Conservation (phyloP, 2,329 filamentous ascomycete genomes). For the Calonectria naviculata region DNA sequence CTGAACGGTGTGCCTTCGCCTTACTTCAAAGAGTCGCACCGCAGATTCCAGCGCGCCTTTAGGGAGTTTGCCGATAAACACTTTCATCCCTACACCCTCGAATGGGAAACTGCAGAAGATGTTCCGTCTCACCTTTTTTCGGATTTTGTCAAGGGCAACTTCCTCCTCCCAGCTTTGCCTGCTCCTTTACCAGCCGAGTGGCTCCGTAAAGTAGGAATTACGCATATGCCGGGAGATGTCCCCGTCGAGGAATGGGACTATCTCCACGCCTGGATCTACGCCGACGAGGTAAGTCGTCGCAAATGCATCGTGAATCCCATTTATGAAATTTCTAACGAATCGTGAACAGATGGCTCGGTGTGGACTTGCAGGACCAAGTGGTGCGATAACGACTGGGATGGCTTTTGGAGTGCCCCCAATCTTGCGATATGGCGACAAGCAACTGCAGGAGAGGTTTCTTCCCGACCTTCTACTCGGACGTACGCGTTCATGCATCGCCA, state of each 20-base stretch:
- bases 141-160: slow-evolving; percentile 72
- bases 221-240: slow-evolving; percentile 72
- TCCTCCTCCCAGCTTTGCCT: slow-evolving; percentile 77
- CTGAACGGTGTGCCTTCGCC: slow-evolving; percentile 76
- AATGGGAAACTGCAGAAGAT: slow-evolving; percentile 76
- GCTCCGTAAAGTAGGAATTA: slow-evolving; percentile 73
- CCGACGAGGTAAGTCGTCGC: slow-evolving; percentile 59
- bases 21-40: slow-evolving; percentile 76
- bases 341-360: slow-evolving; percentile 68
- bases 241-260: slow-evolving; percentile 81
- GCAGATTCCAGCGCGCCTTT: slow-evolving; percentile 74
- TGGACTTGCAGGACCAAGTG: slow-evolving; percentile 72
- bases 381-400: slow-evolving; percentile 76
- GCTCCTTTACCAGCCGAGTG: slow-evolving; percentile 76
- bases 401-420: slow-evolving; percentile 79
- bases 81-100: slow-evolving; percentile 69
- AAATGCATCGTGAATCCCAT: not conserved
- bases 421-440: slow-evolving; percentile 72
- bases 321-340: not conserved
- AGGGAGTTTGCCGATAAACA: slow-evolving; percentile 74
- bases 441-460: slow-evolving; percentile 73
- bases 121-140: slow-evolving; percentile 73
- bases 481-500: slow-evolving; percentile 79
- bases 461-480: slow-evolving; percentile 75
- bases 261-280: slow-evolving; percentile 76